A percentile compares a stretch with the other conserved stretches of the same genome.
phyloP scores from a whole-genome alignment of 805 yeast species.

The Jamesozyma gamospora region DNA sequence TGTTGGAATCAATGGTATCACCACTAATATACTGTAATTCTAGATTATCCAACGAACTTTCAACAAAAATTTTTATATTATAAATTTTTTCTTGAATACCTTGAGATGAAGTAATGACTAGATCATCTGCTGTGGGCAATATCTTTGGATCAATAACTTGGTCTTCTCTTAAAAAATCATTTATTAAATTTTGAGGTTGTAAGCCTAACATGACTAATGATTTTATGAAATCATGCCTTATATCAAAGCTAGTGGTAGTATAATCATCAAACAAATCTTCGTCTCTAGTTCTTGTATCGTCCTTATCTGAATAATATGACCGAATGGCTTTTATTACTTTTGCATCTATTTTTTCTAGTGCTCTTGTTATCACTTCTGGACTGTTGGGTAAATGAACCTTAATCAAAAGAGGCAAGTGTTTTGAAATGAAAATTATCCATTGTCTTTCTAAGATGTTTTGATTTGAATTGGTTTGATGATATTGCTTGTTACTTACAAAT shows the following conservation, averaged over 20 bases:
- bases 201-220: slow-evolving; percentile 34
- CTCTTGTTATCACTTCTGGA: slow-evolving; percentile 19
- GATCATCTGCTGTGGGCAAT: slow-evolving; percentile 27
- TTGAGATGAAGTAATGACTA: slow-evolving; percentile 25
- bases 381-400: slow-evolving; percentile 20
- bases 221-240: slow-evolving; percentile 43
- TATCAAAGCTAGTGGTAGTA: slow-evolving; percentile 37
- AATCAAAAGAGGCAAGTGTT: slow-evolving; percentile 39
- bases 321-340: slow-evolving; percentile 26
- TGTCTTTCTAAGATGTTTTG: slow-evolving; percentile 29
- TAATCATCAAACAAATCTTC: slow-evolving; percentile 46
- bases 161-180: slow-evolving; percentile 32
- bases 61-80: slow-evolving; percentile 25
- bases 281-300: slow-evolving; percentile 27
- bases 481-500: slow-evolving; percentile 37
- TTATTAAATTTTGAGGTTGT: slow-evolving; percentile 28
- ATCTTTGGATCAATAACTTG: slow-evolving; percentile 30
- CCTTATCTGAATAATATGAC: slow-evolving; percentile 29
- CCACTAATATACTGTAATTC: slow-evolving; percentile 28
- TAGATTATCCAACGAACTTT: slow-evolving; percentile 16
- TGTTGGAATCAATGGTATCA: slow-evolving; percentile 42
- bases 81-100: slow-evolving; percentile 27
- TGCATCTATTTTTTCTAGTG: slow-evolving; percentile 23
- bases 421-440: slow-evolving; percentile 39
- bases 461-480: slow-evolving; percentile 29